Conservation (phyloP, 2,329 filamentous ascomycete species). For the Chalaropsis thielavioides region DNA sequence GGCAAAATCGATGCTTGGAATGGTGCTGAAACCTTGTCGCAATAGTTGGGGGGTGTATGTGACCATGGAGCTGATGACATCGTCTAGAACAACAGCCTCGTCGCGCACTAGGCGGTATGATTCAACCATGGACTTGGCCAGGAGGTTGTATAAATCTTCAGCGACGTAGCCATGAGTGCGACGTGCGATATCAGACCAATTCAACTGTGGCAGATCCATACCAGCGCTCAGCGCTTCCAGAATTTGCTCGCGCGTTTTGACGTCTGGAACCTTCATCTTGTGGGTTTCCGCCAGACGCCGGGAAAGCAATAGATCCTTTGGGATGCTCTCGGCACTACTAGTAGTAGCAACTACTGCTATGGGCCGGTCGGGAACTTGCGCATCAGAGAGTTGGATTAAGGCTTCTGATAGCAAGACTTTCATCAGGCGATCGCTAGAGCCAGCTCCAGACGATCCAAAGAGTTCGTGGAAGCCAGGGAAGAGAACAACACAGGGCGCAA, state of each 20-base stretch:
- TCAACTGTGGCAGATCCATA: slow-evolving; percentile 49
- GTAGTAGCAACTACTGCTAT: slow-evolving; percentile 87
- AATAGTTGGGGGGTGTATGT: slow-evolving; percentile 49
- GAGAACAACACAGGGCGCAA: slow-evolving; percentile 81
- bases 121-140: slow-evolving; percentile 28
- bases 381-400: slow-evolving; percentile 11
- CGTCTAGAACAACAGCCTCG: slow-evolving; percentile 23
- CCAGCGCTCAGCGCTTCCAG: slow-evolving; percentile 56
- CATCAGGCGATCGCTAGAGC: slow-evolving; percentile 59
- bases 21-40: slow-evolving; percentile 86
- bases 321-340: slow-evolving; percentile 72
- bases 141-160: slow-evolving; percentile 62
- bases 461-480: slow-evolving; percentile 73
- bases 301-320: slow-evolving; percentile 58
- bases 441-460: slow-evolving; percentile 12
- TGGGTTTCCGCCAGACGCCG: slow-evolving; percentile 74
- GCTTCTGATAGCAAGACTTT: slow-evolving; percentile 8
- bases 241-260: slow-evolving; percentile 63
- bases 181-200: slow-evolving; percentile 62
- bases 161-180: slow-evolving; percentile 87
- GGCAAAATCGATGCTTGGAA: slow-evolving; percentile 84
- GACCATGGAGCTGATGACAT: slow-evolving; percentile 63
- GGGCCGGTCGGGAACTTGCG: slow-evolving; percentile 27
- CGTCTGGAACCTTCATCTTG: slow-evolving; percentile 75
- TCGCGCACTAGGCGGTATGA: background rate